Percentiles rank a stretch among this genome's conserved stretches.
Evolutionary conservation across 2,329 filamentous ascomycete species (phyloP).

Genomic region (Pseudocercospora cruenta): DNA sequence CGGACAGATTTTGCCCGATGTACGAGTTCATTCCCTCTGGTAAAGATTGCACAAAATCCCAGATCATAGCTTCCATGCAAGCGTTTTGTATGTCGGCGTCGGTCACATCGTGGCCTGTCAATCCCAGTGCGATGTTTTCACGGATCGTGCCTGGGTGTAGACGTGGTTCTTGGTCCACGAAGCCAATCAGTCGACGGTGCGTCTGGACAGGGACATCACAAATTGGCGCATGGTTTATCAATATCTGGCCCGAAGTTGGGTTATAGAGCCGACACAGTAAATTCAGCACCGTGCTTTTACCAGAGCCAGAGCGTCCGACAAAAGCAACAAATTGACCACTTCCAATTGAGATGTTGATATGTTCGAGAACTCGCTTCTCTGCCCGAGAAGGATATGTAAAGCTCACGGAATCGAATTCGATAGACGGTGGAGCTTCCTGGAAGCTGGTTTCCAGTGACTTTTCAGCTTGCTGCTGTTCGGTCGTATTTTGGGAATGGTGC

Average conservation of each 20-base stretch:
- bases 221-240: constrained; percentile 44
- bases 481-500: background rate
- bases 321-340: constrained; percentile 47
- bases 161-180: constrained; percentile 54
- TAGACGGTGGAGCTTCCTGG: background rate
- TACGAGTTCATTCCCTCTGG: too few relatives aligned
- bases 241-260: constrained; percentile 46
- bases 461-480: too few relatives aligned
- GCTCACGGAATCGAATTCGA: constrained; percentile 49
- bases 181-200: constrained; percentile 49
- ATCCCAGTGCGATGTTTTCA: constrained; percentile 42
- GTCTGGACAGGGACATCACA: constrained; percentile 20
- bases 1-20: constrained; percentile 39
- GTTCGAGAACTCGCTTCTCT: constrained; percentile 59
- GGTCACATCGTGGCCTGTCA: constrained; percentile 56
- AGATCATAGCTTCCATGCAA: too few relatives aligned
- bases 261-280: constrained; percentile 61
- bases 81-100: constrained; percentile 67
- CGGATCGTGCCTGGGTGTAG: constrained; percentile 51
- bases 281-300: constrained; percentile 46
- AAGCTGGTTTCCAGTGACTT: background rate
- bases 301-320: constrained; percentile 46
- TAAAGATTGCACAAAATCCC: too few relatives aligned
- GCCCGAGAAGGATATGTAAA: constrained; percentile 70
- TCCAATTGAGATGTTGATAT: constrained; percentile 34